Conservation (phyloP, 345 rosid genomes). For the Conringia planisiliqua region DNA sequence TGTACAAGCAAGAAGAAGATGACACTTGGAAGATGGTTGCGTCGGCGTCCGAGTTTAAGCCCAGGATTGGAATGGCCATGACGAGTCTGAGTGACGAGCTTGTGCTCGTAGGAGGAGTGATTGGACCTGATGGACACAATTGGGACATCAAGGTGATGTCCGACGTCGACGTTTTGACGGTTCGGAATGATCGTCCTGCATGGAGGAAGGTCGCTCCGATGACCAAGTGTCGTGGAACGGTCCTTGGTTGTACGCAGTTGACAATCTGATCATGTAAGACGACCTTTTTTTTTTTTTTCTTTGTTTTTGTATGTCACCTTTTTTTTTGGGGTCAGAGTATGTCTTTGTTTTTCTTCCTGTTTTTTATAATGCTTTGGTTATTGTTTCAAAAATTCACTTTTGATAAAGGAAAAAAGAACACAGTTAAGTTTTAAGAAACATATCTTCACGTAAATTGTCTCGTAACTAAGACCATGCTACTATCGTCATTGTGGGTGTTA, state of each 20-base stretch:
- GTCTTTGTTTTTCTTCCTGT: neutral
- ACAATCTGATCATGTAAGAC: conserved; percentile 43
- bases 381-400: neutral
- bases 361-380: conserved; percentile 7
- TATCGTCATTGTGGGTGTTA: too few relatives aligned
- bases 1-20: conserved; percentile 52
- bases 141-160: conserved; percentile 79
- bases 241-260: conserved; percentile 74
- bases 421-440: neutral
- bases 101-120: conserved; percentile 82
- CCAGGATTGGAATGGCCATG: conserved; percentile 82
- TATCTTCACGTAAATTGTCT: neutral
- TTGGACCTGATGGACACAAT: conserved; percentile 75
- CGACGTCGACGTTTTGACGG: conserved; percentile 57
- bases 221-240: conserved; percentile 82
- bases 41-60: conserved; percentile 80
- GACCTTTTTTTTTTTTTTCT: neutral
- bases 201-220: conserved; percentile 82
- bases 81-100: conserved; percentile 68
- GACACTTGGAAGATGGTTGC: conserved; percentile 50
- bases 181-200: conserved; percentile 64
- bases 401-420: neutral
- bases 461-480: neutral
- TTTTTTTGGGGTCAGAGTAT: neutral
- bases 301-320: neutral